Evolutionary conservation across 2,329 filamentous ascomycete genomes (phyloP).

Genomic region (Gnomoniopsis sp.): DNA sequence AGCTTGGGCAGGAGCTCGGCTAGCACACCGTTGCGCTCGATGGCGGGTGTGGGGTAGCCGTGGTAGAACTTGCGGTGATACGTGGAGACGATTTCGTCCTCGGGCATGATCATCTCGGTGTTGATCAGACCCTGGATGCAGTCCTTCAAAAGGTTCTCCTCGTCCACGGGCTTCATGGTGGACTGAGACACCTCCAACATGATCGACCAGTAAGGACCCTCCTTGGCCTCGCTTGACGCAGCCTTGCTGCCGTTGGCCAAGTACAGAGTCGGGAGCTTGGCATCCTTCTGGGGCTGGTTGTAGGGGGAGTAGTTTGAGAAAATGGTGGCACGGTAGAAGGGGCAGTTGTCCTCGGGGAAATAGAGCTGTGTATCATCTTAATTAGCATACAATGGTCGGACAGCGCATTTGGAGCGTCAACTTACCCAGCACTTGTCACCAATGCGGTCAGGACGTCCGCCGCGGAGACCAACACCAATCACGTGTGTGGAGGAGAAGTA

Average conservation of each 20-base stretch:
- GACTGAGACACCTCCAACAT: constrained; percentile 99
- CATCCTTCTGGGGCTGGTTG: constrained; percentile 84
- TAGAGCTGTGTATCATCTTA: constrained; percentile 59
- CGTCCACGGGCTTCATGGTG: constrained; percentile 87
- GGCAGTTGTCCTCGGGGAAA: constrained; percentile 98
- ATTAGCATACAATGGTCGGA: constrained; percentile 23
- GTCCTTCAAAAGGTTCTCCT: constrained; percentile 79
- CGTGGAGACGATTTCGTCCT: constrained; percentile 94
- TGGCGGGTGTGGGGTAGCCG: constrained; percentile 91
- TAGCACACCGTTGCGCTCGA: constrained; percentile 93
- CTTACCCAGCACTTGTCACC: constrained; percentile 98
- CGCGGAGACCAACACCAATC: constrained; percentile 91
- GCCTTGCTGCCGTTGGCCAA: constrained; percentile 83
- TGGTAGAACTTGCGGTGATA: constrained; percentile 98
- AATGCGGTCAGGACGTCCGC: constrained; percentile 87
- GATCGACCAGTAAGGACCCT: constrained; percentile 98
- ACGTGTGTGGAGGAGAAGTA: constrained; percentile 98
- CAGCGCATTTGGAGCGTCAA: too few species aligned
- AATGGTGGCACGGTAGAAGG: constrained; percentile 99
- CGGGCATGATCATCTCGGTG: constrained; percentile 89
- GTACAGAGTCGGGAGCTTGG: constrained; percentile 83
- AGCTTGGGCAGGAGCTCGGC: constrained; percentile 91
- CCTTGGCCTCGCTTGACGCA: constrained; percentile 66
- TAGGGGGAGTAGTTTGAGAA: constrained; percentile 99
- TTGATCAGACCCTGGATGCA: constrained; percentile 96